phyloP scores from a whole-genome alignment of 2,329 filamentous ascomycete species.

The Pleochaeta shiraiana region DNA sequence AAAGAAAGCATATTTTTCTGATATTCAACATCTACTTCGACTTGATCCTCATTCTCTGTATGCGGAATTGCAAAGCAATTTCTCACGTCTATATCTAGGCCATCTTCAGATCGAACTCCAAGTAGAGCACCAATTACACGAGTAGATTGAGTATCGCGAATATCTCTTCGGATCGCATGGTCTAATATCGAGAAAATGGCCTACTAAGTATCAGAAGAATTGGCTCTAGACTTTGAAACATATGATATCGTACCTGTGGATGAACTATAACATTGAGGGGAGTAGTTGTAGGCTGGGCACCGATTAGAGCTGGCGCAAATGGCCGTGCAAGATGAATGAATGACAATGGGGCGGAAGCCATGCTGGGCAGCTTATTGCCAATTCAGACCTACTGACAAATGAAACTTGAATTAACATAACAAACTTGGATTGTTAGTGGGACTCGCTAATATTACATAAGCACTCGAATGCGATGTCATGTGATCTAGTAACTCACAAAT shows the following conservation, averaged over 20 bases:
- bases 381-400: not conserved
- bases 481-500: not conserved
- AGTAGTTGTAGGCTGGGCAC: slow-evolving; percentile 66
- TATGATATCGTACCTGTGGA: slow-evolving; percentile 48
- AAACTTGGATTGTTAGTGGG: not conserved
- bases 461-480: not conserved
- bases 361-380: slow-evolving; percentile 30
- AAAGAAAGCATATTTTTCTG: slow-evolving; percentile 98
- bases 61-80: slow-evolving; percentile 97
- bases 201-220: slow-evolving; percentile 21
- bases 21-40: slow-evolving; percentile 99
- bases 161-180: slow-evolving; percentile 63
- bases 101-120: slow-evolving; percentile 85
- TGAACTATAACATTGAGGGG: slow-evolving; percentile 90
- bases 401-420: no score
- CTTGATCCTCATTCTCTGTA: slow-evolving; percentile 95
- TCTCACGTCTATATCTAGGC: slow-evolving; percentile 85
- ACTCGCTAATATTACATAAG: slow-evolving; percentile 4
- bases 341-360: slow-evolving; percentile 55
- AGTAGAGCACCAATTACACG: slow-evolving; percentile 94
- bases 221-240: not conserved
- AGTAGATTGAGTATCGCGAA: slow-evolving; percentile 52
- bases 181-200: slow-evolving; percentile 64
- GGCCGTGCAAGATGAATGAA: slow-evolving; percentile 93
- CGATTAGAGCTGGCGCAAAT: slow-evolving; percentile 59